A percentile compares a stretch with the other conserved stretches of the same genome.
These are phyloP conservation scores for Aspergillus tanneri DNA, from an alignment of 2,329 filamentous ascomycete species.

Conservation along the genomic window DNA sequence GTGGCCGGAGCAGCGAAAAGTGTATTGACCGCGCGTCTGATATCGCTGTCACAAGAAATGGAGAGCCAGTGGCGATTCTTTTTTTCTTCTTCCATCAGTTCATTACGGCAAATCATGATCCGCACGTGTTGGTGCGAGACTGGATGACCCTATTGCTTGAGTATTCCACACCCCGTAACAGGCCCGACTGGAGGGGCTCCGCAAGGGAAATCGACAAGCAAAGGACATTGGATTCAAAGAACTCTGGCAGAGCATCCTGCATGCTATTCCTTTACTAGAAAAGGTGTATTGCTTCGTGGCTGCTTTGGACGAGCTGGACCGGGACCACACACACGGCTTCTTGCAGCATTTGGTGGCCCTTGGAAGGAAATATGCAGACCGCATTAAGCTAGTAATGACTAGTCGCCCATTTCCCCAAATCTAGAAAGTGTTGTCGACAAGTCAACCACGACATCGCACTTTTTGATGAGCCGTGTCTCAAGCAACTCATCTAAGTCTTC, in stretches of 20 bases:
- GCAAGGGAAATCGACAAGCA: not conserved
- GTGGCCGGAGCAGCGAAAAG: conserved; percentile 27
- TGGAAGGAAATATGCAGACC: conserved; percentile 31
- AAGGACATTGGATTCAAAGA: conserved; percentile 8
- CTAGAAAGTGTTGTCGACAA: conserved; percentile 9
- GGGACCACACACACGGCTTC: conserved; percentile 34
- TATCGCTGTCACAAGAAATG: conserved; percentile 10
- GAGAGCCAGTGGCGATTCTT: conserved; percentile 9
- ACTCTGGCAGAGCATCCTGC: conserved; percentile 14
- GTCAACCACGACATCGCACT: conserved; percentile 16
- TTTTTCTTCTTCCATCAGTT: conserved; percentile 29
- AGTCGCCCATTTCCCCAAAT: conserved; percentile 38
- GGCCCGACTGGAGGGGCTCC: not conserved
- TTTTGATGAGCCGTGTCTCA: not conserved
- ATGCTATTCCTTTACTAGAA: conserved; percentile 8
- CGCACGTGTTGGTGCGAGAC: conserved; percentile 18
- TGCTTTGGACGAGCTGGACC: conserved; percentile 52
- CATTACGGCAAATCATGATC: conserved; percentile 21
- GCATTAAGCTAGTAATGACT: conserved; percentile 47
- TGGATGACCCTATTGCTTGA: conserved; percentile 20
- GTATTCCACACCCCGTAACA: conserved; percentile 4
- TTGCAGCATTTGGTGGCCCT: conserved; percentile 36
- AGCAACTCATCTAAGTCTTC: not conserved
- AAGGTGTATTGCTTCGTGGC: conserved; percentile 44
- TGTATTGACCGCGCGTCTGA: conserved; percentile 23